A percentile compares a stretch with the other conserved stretches of the same genome.
Evolutionary conservation across 2,329 filamentous ascomycete genomes (phyloP).

Genomic region (Ophiosphaerella korrae): DNA sequence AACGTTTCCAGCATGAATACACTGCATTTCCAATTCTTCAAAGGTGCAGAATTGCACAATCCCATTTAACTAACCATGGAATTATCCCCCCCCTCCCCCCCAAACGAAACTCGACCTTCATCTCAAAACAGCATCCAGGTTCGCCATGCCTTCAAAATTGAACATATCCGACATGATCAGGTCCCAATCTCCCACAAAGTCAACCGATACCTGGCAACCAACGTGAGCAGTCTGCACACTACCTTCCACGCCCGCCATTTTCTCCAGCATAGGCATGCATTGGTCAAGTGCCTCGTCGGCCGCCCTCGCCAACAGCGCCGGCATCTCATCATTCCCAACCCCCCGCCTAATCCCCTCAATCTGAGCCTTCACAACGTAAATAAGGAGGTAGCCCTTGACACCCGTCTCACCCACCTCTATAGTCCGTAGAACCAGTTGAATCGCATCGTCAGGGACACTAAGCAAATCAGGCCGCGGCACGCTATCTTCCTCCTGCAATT

Average conservation of each 20-base stretch:
- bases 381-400: slow-evolving; percentile 35
- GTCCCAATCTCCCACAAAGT: slow-evolving; percentile 25
- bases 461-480: slow-evolving; percentile 26
- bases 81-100: no score
- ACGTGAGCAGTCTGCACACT: slow-evolving; percentile 1
- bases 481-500: slow-evolving; percentile 33
- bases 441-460: slow-evolving; percentile 24
- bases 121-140: no score
- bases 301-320: slow-evolving; percentile 15
- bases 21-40: no score
- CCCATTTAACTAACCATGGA: no score
- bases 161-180: slow-evolving; percentile 22
- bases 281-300: slow-evolving; percentile 20
- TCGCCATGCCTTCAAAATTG: slow-evolving; percentile 4
- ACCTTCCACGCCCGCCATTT: slow-evolving; percentile 10
- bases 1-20: no score
- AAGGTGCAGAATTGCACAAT: no score
- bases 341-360: slow-evolving; percentile 25
- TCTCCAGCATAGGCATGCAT: slow-evolving; percentile 28
- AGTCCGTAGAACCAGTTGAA: slow-evolving; percentile 21
- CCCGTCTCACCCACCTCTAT: slow-evolving; percentile 38
- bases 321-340: slow-evolving; percentile 16
- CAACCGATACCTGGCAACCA: slow-evolving; percentile 14
- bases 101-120: no score
- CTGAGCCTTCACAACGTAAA: slow-evolving; percentile 23